phyloP scores from a whole-genome alignment of 2,329 filamentous ascomycete genomes.

The Sporothrix phasma region DNA sequence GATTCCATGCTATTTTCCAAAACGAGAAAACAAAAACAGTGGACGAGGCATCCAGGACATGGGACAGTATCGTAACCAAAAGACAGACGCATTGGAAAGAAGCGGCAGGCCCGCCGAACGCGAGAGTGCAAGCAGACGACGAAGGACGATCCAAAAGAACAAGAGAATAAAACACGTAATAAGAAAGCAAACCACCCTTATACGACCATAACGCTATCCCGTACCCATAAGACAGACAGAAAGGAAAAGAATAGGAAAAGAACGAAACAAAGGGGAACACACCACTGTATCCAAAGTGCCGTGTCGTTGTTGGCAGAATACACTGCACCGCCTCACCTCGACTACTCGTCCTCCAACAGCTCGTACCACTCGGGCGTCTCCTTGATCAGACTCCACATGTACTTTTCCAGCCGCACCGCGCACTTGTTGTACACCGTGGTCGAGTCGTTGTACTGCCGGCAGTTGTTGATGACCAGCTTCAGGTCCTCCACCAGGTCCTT shows the following conservation, averaged over 20 bases:
- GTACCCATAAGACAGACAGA: neutral
- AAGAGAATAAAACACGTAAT: neutral
- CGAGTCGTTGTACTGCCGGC: constrained; percentile 91
- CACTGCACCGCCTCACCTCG: no score
- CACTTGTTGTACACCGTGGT: constrained; percentile 91
- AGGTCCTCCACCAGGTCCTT: constrained; percentile 89
- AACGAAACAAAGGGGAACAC: no score
- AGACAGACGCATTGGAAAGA: no score
- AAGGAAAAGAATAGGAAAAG: neutral
- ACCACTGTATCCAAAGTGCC: neutral
- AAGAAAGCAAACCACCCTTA: neutral
- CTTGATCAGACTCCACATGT: constrained; percentile 88
- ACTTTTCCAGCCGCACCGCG: constrained; percentile 85
- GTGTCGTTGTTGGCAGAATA: neutral
- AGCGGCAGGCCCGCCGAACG: no score
- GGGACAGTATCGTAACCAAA: no score
- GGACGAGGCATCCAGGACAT: neutral
- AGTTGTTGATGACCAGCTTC: constrained; percentile 86
- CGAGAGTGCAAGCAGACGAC: no score
- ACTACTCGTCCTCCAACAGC: constrained; percentile 9
- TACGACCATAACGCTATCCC: no score
- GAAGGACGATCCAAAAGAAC: neutral
- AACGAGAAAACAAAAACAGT: neutral
- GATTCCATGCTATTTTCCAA: neutral
- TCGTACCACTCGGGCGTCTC: constrained; percentile 80